Percentiles rank a stretch among this genome's conserved stretches.
These are phyloP conservation scores for Russula sp. DNA, from an alignment of 768 basidiomycete genomes.

Conservation along the genomic window DNA sequence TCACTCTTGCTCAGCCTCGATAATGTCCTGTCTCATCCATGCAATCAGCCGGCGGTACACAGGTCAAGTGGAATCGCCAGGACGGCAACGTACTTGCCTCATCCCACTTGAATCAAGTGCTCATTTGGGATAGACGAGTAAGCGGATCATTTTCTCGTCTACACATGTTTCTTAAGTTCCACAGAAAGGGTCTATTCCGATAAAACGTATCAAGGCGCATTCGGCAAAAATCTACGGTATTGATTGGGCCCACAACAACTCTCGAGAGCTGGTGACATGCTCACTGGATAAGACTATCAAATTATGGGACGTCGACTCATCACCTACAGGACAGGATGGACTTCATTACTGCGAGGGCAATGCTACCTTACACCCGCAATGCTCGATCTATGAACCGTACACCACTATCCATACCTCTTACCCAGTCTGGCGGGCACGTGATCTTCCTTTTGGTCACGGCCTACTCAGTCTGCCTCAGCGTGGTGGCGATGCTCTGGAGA, in stretches of 20 bases:
- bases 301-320: slow-evolving; percentile 62
- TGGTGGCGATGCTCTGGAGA: slow-evolving; percentile 77
- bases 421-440: slow-evolving; percentile 92
- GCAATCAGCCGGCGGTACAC: slow-evolving; percentile 75
- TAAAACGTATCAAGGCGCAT: slow-evolving; percentile 75
- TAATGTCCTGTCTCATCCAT: slow-evolving; percentile 9
- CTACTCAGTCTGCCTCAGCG: slow-evolving; percentile 86
- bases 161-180: slow-evolving; percentile 1
- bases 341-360: slow-evolving; percentile 12
- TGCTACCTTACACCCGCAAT: slow-evolving; percentile 23
- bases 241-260: slow-evolving; percentile 81
- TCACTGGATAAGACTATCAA: slow-evolving; percentile 94
- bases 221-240: slow-evolving; percentile 95
- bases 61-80: slow-evolving; percentile 95
- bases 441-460: slow-evolving; percentile 89
- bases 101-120: slow-evolving; percentile 79
- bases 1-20: slow-evolving; percentile 5
- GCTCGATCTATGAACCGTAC: slow-evolving; percentile 41
- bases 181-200: slow-evolving; percentile 85
- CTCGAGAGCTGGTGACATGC: slow-evolving; percentile 88
- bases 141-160: slow-evolving; percentile 33
- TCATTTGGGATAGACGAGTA: slow-evolving; percentile 94
- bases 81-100: slow-evolving; percentile 87
- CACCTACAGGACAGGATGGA: slow-evolving; percentile 12
- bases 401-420: slow-evolving; percentile 68